Base-by-base conservation (phyloP, 2,329 filamentous ascomycete species). In the Whalleya microplaca region DNA sequence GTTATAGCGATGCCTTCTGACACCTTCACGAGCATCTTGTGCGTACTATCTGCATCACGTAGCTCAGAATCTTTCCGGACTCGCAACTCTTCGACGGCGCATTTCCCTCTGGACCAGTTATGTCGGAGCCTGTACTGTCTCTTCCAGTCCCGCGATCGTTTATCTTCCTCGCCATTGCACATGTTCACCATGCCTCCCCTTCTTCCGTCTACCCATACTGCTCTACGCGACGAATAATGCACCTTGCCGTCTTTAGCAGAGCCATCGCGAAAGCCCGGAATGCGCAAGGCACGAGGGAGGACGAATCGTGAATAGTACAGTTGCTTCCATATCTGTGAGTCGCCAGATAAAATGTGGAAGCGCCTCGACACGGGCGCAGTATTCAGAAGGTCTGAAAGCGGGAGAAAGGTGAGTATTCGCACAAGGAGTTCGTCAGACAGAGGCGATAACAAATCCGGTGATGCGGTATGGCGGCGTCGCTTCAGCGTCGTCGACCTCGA, bases 221-320 rank as follows among this genome's bases (percentile, higher is more conserved):
- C 69, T 53, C 71, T 69, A 44, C 74, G 72, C 19, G 79, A 76
- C 3, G 79, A 75, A 61, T 78, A 81, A 43, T 79, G 76, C 9
- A 81, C 64, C 55, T 74, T 78, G 20, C 71, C 66, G 50, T 69
- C 66, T 51, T 64, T 58, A 29, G 64, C 64, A 1, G 68, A 65
- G 9, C 75, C 73, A 21, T 75, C 66, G 29, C 78, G 74, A 53
- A 89, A 83, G 20, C 89, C 88, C 0, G 90, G 89, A 53, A 94
- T 86, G 55, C 89, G 85, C 64, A 89, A 82, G 37, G 89, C 90
- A 68, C 92, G 85, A 41, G 92, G 92, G 37, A 90, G 83, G 27
- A 97, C 91, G 73, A 96, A 98, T 60, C 89, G 87, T 21, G 86
- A 82, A 75, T 96, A 96, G 75, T 96, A 99, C 48, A 92, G 84